Conservation (phyloP, 371 early-diverging fungal species). For the Chytridiales sp. region DNA sequence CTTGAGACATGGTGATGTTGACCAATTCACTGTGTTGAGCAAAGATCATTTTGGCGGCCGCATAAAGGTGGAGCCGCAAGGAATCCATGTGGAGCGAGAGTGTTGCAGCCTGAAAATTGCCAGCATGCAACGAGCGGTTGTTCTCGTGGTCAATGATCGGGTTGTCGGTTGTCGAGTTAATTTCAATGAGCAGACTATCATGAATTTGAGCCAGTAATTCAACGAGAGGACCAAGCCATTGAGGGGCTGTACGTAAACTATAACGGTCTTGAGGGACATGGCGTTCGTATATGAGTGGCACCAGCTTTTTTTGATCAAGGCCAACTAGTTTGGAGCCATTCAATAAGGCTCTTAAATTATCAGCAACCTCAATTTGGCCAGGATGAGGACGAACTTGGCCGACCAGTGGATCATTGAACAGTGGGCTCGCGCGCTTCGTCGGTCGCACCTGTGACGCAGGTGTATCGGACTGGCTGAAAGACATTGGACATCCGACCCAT, state of each 20-base stretch:
- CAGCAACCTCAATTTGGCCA: slow-evolving; percentile 5
- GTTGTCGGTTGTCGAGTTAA: slow-evolving; percentile 5
- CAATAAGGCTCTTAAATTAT: not conserved
- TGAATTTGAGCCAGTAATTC: not conserved
- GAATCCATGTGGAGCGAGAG: slow-evolving; percentile 4
- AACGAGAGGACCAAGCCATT: slow-evolving; percentile 3
- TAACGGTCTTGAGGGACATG: slow-evolving; percentile 6
- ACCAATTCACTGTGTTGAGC: not conserved
- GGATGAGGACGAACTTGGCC: no score
- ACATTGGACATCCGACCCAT: no score
- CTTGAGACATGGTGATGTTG: slow-evolving; percentile 1
- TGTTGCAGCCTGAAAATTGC: slow-evolving; percentile 3
- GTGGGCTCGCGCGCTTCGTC: no score
- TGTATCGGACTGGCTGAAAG: no score
- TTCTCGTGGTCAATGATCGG: not conserved
- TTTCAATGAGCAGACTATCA: not conserved
- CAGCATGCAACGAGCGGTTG: slow-evolving; percentile 6
- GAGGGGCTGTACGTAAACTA: slow-evolving; percentile 7
- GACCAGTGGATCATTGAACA: no score
- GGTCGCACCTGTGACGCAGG: no score
- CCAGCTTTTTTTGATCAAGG: not conserved
- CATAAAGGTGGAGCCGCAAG: not conserved
- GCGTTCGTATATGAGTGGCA: not conserved
- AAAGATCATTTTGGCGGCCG: not conserved
- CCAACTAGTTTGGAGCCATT: not conserved